Percentiles rank a stretch among this genome's conserved stretches.
Conservation (phyloP, 1,284 basidiomycete genomes). For the Fistulina hepatica region DNA sequence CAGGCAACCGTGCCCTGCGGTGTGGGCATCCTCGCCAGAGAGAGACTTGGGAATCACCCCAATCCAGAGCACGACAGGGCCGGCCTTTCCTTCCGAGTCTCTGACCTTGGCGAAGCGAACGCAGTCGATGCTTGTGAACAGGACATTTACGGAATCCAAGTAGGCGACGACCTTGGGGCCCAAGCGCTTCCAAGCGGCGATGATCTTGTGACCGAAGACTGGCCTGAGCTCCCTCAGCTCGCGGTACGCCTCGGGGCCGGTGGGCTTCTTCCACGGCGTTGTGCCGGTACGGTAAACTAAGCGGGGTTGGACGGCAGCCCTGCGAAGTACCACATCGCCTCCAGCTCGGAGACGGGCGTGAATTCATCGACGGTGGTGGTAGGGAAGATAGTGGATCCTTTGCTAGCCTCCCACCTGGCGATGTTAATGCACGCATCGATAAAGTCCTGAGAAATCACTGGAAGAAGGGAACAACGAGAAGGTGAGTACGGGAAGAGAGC, state of each 20-base stretch:
- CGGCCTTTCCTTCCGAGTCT: constrained; percentile 7
- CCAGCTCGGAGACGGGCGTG: not conserved
- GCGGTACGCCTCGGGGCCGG: constrained; percentile 15
- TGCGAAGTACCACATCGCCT: not conserved
- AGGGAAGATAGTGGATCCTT: no score
- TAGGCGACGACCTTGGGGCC: constrained; percentile 12
- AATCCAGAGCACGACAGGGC: constrained; percentile 18
- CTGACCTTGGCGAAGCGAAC: constrained; percentile 18
- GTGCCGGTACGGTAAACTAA: not conserved
- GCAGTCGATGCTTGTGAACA: constrained; percentile 20
- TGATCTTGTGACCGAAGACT: constrained; percentile 16
- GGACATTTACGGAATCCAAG: constrained; percentile 15
- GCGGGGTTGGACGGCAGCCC: not conserved
- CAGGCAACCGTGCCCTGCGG: constrained; percentile 10
- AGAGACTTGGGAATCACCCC: constrained; percentile 21
- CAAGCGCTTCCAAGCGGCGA: constrained; percentile 17
- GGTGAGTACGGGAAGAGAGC: no score
- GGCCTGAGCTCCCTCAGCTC: constrained; percentile 16
- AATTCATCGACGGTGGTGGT: no score
- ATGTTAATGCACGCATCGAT: no score
- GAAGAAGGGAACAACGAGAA: no score
- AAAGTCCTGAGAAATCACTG: no score
- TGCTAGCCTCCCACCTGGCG: no score
- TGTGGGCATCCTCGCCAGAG: constrained; percentile 11
- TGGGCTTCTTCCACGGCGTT: constrained; percentile 14